Percentiles rank a stretch among this genome's conserved stretches.
Conservation (phyloP, 805 yeast species). For the Candida krabiensis region DNA sequence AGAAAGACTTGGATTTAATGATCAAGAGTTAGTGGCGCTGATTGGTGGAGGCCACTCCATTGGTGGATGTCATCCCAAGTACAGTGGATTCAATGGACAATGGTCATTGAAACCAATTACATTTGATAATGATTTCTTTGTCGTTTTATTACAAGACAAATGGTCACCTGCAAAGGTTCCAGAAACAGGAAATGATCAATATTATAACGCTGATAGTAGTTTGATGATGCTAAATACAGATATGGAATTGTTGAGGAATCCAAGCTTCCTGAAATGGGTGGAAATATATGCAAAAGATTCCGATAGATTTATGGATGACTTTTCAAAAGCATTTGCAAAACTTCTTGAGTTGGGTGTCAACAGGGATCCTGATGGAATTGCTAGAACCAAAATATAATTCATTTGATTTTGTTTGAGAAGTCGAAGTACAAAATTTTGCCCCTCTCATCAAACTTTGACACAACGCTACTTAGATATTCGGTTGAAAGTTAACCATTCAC, state of each 20-base stretch:
- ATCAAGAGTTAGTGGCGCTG: constrained; percentile 70
- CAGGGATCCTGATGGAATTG: constrained; percentile 34
- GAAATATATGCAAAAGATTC: constrained; percentile 67
- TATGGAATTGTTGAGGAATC: constrained; percentile 59
- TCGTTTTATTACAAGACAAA: constrained; percentile 50
- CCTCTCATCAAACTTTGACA: too few species aligned
- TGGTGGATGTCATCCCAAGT: constrained; percentile 69
- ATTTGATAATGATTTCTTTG: constrained; percentile 45
- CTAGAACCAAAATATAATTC: constrained; percentile 26
- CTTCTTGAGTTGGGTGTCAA: constrained; percentile 49
- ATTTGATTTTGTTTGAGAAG: not conserved
- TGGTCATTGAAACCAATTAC: constrained; percentile 44
- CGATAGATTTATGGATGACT: constrained; percentile 59
- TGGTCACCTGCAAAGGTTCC: constrained; percentile 39
- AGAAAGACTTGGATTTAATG: constrained; percentile 63
- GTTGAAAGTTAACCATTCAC: too few species aligned
- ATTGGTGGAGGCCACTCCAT: constrained; percentile 77
- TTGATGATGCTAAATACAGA: constrained; percentile 91
- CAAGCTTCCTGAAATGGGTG: constrained; percentile 59
- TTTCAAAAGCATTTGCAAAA: constrained; percentile 65
- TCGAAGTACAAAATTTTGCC: constrained; percentile 1
- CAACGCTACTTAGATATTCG: too few species aligned
- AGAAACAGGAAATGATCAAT: constrained; percentile 42
- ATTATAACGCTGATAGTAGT: constrained; percentile 33
- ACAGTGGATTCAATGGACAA: constrained; percentile 49